Percentiles rank a stretch among this genome's conserved stretches.
Evolutionary conservation across 2,329 filamentous ascomycete genomes (phyloP).

Genomic region (Colletotrichum sidae): DNA sequence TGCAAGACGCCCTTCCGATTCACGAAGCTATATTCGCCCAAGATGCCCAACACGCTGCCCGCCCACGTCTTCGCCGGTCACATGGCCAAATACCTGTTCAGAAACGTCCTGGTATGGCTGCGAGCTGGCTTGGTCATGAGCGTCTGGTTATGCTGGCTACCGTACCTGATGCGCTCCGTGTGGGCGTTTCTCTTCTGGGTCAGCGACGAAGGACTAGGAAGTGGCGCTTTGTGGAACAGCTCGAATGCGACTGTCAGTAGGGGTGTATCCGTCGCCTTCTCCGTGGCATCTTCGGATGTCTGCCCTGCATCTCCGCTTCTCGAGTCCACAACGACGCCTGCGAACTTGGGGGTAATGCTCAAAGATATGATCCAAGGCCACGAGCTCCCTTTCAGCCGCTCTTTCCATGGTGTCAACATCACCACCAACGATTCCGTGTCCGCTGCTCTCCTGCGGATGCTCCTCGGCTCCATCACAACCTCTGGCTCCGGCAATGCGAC

Average conservation of each 20-base stretch:
- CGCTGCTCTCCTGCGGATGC: slow-evolving; percentile 45
- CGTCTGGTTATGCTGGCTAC: slow-evolving; percentile 91
- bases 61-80: slow-evolving; percentile 84
- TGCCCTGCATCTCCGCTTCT: slow-evolving; percentile 52
- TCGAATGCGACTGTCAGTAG: slow-evolving; percentile 32
- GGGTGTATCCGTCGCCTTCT: slow-evolving; percentile 32
- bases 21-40: slow-evolving; percentile 94
- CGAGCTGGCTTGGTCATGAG: slow-evolving; percentile 81
- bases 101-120: slow-evolving; percentile 80
- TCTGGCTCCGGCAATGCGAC: slow-evolving; percentile 38
- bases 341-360: slow-evolving; percentile 47
- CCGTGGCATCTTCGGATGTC: slow-evolving; percentile 42
- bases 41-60: slow-evolving; percentile 90
- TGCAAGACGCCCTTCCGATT: slow-evolving; percentile 99
- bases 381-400: slow-evolving; percentile 44
- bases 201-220: slow-evolving; percentile 77
- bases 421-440: slow-evolving; percentile 48
- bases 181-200: slow-evolving; percentile 98
- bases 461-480: slow-evolving; percentile 42
- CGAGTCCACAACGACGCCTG: slow-evolving; percentile 42
- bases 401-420: slow-evolving; percentile 46
- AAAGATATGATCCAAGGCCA: slow-evolving; percentile 45
- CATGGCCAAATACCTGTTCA: slow-evolving; percentile 77
- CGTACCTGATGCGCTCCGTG: slow-evolving; percentile 89
- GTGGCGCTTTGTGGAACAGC: slow-evolving; percentile 40